Base-by-base conservation (phyloP, 2,329 filamentous ascomycete genomes). In the Curvularia hawaiiensis region DNA sequence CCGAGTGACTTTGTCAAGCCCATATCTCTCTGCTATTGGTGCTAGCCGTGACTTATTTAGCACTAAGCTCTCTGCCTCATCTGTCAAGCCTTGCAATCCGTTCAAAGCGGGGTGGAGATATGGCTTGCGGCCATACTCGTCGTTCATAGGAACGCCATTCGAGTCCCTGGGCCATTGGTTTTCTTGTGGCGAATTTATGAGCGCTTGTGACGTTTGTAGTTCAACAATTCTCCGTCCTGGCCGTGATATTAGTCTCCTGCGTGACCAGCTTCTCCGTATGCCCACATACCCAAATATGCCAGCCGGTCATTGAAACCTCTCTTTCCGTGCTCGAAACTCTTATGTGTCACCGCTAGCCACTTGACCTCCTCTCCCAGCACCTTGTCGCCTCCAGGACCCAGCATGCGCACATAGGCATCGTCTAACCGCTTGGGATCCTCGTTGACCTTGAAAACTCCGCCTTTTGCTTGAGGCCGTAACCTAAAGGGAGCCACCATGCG, bases 331-430 rank as follows among this genome's bases (percentile, higher is more conserved):
- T 99, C 94, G 73, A 97, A 98, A 78, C 92, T 97, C 85, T 98
- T 98, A 78, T 98, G 95, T 64, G 95, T 99, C 54, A 99, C 86
- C 30, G 93, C 93, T 71, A 98, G 81, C 95, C 95, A 99, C 80
- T 97, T 98, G 61, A 95, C 83, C 79, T 99, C 94, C 16, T 97
- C 93, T 2, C 90, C 88, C 56, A 99, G 82, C 75, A 95, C 76
- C 67, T 84, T 85, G 65, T 90, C 85, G 56, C 90, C 91, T 45
- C 84, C 87, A 46, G 81, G 82, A 6, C 93, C 94, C 54, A 98
- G 79, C 66, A 98, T 84, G 52, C 83, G 82, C 64, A 85, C 83
- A 77, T 97, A 96, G 76, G 92, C 90, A 48, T 85, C 81, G 74
- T 98, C 90, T 54, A 99, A 82, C 70, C 83, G 82, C 64, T 80